Conservation (phyloP, 2,329 filamentous ascomycete genomes). For the Aspergillaceae sp. region DNA sequence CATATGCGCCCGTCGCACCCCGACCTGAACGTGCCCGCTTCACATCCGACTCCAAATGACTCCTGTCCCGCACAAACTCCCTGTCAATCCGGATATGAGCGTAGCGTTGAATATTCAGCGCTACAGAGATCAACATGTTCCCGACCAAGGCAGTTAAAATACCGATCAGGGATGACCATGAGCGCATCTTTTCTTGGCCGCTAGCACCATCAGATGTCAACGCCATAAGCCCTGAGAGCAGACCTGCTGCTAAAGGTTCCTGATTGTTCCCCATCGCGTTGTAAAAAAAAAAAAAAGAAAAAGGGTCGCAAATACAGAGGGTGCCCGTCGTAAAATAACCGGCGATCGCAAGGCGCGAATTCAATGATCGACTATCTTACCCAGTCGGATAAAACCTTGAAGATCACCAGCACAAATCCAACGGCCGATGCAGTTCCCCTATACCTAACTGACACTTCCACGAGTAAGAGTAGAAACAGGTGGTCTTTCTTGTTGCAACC, state of each 20-base stretch:
- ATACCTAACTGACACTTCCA: too few relatives aligned
- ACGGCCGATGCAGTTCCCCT: too few relatives aligned
- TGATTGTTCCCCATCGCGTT: conserved; percentile 19
- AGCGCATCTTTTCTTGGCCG: conserved; percentile 14
- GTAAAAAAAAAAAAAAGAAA: not conserved
- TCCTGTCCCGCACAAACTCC: conserved; percentile 53
- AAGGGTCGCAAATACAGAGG: not conserved
- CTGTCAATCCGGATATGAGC: conserved; percentile 78
- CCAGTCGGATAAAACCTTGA: not conserved
- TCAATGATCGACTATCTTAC: not conserved
- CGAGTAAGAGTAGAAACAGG: not conserved
- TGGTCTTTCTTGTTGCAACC: not conserved
- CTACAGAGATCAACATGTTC: conserved; percentile 89
- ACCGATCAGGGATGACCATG: conserved; percentile 89
- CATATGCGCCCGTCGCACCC: conserved; percentile 31
- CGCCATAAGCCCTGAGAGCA: conserved; percentile 19
- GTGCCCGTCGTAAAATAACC: not conserved
- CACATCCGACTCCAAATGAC: conserved; percentile 47
- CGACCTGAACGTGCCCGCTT: conserved; percentile 32
- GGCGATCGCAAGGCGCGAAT: not conserved
- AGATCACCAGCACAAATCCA: not conserved
- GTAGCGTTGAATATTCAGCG: conserved; percentile 92
- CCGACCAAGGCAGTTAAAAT: conserved; percentile 88
- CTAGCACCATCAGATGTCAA: conserved; percentile 11
- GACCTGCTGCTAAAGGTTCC: conserved; percentile 18